Evolutionary conservation across 768 basidiomycete species (phyloP).

Genomic region (Termitomyces sp.): DNA sequence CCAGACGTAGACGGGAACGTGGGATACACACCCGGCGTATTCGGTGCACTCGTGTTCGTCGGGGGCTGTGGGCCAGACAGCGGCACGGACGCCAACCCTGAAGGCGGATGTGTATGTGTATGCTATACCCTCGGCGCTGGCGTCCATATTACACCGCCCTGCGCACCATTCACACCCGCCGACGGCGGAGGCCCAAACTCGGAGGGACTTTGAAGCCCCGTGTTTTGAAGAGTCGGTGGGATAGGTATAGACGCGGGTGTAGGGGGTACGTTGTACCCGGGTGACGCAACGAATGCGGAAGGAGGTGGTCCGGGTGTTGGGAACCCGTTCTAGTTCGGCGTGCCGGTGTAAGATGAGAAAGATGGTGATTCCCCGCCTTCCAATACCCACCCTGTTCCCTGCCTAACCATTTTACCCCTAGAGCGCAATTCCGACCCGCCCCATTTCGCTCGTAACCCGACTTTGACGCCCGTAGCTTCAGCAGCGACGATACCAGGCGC

Average conservation of each 20-base stretch:
- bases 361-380: conserved; percentile 41
- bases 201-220: conserved; percentile 9
- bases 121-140: conserved; percentile 7
- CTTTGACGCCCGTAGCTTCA: conserved; percentile 55
- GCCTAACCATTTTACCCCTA: conserved; percentile 51
- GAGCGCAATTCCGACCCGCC: conserved; percentile 61
- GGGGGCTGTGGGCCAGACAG: not conserved
- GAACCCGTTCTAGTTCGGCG: conserved; percentile 27
- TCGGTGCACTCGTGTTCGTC: conserved; percentile 13
- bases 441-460: conserved; percentile 63
- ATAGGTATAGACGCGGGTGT: conserved; percentile 2
- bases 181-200: conserved; percentile 10
- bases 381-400: conserved; percentile 58
- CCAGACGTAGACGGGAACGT: conserved; percentile 32
- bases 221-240: conserved; percentile 2
- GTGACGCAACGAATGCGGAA: not conserved
- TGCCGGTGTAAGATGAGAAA: conserved; percentile 30
- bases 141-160: conserved; percentile 14
- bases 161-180: conserved; percentile 9
- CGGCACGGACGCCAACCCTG: not conserved
- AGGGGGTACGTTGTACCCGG: not conserved
- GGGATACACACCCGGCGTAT: conserved; percentile 30
- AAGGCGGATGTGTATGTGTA: not conserved
- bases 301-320: conserved; percentile 9
- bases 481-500: conserved; percentile 57